Evolutionary conservation across 2,329 filamentous ascomycete genomes (phyloP).

Genomic region (Neospermospora avenae): DNA sequence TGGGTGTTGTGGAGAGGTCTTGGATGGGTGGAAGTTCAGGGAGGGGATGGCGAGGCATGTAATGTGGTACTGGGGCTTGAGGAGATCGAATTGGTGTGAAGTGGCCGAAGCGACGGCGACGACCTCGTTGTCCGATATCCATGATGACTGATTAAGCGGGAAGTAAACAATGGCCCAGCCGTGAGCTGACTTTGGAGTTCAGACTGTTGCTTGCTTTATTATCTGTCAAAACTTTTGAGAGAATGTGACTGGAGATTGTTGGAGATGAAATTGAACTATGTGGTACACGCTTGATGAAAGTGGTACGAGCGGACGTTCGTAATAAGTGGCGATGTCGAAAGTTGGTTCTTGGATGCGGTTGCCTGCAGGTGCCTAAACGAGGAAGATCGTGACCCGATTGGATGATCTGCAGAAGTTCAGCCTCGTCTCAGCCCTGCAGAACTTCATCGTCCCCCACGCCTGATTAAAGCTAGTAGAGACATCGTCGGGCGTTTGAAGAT

Average conservation of each 20-base stretch:
- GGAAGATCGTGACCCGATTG: neutral
- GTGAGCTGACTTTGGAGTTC: too few relatives aligned
- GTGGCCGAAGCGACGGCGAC: neutral
- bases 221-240: neutral
- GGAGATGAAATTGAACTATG: neutral
- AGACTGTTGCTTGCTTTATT: too few relatives aligned
- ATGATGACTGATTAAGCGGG: neutral
- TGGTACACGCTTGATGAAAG: neutral
- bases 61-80: neutral
- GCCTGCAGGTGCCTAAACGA: neutral
- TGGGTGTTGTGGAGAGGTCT: neutral
- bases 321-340: neutral
- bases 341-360: neutral
- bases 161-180: neutral
- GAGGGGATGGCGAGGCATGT: neutral
- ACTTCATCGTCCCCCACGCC: neutral
- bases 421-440: constrained; percentile 4
- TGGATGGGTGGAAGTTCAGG: neutral
- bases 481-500: neutral
- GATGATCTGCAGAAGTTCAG: neutral
- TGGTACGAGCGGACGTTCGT: neutral
- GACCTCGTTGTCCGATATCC: neutral
- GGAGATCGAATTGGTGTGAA: neutral
- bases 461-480: neutral
- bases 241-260: neutral